phyloP scores from a whole-genome alignment of 371 early-diverging fungal species.

The Mortierella sp. region DNA sequence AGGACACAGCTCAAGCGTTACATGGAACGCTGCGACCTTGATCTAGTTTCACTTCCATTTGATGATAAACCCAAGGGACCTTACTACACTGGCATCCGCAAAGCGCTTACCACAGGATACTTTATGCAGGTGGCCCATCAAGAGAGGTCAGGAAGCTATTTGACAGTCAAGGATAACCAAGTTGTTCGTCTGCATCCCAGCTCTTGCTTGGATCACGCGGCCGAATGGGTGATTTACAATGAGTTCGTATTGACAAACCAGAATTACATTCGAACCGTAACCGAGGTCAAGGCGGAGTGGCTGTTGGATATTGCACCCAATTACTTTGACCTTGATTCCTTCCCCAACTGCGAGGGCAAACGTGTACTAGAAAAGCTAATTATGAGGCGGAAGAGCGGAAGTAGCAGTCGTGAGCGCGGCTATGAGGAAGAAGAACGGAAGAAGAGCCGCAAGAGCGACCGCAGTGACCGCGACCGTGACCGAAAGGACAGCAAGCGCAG shows the following conservation, averaged over 20 bases:
- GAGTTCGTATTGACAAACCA: conserved; percentile 97
- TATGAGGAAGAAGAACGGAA: conserved; percentile 32
- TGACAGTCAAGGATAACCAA: conserved; percentile 97
- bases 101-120: conserved; percentile 90
- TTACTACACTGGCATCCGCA: conserved; percentile 89
- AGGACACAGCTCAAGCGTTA: conserved; percentile 89
- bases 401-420: conserved; percentile 24
- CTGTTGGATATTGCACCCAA: conserved; percentile 88
- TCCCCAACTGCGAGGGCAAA: conserved; percentile 94
- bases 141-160: conserved; percentile 89
- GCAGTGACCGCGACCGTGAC: conserved; percentile 43
- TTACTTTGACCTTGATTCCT: conserved; percentile 86
- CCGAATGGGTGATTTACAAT: conserved; percentile 98
- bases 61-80: conserved; percentile 66
- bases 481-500: conserved; percentile 52
- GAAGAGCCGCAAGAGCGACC: conserved; percentile 45
- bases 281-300: conserved; percentile 94
- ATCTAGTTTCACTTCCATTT: conserved; percentile 80
- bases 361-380: conserved; percentile 78
- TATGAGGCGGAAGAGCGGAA: conserved; percentile 56
- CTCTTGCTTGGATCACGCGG: conserved; percentile 86
- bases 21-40: conserved; percentile 82
- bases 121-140: conserved; percentile 98
- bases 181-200: conserved; percentile 96
- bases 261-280: conserved; percentile 95